Evolutionary conservation across 2,329 filamentous ascomycete genomes (phyloP).

Genomic region (Venturia pyrina): DNA sequence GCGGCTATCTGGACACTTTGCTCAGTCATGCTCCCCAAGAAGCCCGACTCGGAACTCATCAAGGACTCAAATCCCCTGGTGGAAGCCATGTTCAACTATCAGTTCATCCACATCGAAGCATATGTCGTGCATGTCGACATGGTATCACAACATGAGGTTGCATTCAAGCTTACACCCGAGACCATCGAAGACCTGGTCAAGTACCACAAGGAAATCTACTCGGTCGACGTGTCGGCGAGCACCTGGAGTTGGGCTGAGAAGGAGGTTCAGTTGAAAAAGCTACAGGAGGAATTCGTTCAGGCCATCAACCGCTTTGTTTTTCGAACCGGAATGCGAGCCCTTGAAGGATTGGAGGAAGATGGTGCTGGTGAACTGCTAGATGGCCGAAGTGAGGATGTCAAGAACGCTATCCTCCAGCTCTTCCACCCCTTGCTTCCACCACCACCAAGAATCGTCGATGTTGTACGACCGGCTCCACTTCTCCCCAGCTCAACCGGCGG

Average conservation of each 20-base stretch:
- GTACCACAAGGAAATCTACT: conserved; percentile 94
- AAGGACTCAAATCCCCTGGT: conserved; percentile 73
- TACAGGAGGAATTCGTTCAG: conserved; percentile 94
- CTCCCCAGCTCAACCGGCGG: conserved; percentile 66
- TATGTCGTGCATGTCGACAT: conserved; percentile 99
- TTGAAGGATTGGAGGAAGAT: conserved; percentile 95
- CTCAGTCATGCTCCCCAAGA: conserved; percentile 86
- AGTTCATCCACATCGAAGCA: conserved; percentile 86
- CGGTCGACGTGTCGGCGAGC: conserved; percentile 75
- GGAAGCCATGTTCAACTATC: conserved; percentile 85
- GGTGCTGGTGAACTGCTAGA: conserved; percentile 87
- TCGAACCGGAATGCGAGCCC: conserved; percentile 73
- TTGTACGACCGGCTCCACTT: conserved; percentile 75
- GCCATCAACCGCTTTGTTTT: conserved; percentile 96
- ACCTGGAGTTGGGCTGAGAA: conserved; percentile 96
- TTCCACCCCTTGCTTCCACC: conserved; percentile 80
- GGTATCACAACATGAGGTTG: conserved; percentile 94
- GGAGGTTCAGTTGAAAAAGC: conserved; percentile 90
- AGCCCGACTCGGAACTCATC: conserved; percentile 72
- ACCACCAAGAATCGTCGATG: conserved; percentile 79
- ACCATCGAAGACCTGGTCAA: conserved; percentile 89
- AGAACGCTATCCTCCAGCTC: conserved; percentile 71
- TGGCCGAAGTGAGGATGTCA: conserved; percentile 88
- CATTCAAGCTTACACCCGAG: conserved; percentile 92
- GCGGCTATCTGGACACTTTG: conserved; percentile 93